These are phyloP conservation scores for Blastobotrys apis DNA, from an alignment of 1,139 yeast genomes.

Conservation along the genomic window DNA sequence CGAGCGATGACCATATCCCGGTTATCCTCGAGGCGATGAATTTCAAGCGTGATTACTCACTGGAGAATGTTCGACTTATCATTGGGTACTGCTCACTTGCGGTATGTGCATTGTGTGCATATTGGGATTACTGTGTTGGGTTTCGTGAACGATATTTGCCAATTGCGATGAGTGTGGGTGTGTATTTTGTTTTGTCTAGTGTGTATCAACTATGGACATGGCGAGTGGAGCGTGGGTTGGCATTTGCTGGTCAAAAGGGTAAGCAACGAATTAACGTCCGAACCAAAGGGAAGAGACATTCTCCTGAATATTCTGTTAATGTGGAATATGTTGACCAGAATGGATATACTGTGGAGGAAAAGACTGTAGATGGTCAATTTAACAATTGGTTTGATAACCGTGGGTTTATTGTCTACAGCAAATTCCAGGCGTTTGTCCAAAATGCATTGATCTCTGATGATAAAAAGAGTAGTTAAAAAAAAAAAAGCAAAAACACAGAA, in stretches of 20 bases:
- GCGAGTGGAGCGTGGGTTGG: conserved; percentile 51
- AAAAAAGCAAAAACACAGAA: neutral
- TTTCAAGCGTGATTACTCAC: conserved; percentile 53
- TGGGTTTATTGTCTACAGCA: conserved; percentile 28
- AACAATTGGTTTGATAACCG: conserved; percentile 29
- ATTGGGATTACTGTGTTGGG: conserved; percentile 60
- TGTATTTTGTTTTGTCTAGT: conserved; percentile 50
- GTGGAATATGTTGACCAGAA: conserved; percentile 33
- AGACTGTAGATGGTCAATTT: conserved; percentile 16
- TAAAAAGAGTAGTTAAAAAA: conserved; percentile 10
- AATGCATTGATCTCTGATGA: conserved; percentile 11
- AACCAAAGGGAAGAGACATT: conserved; percentile 36
- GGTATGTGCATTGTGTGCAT: conserved; percentile 62
- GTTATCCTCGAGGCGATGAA: conserved; percentile 49
- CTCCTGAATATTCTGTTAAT: conserved; percentile 44
- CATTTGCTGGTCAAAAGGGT: conserved; percentile 53
- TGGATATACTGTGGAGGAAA: conserved; percentile 13
- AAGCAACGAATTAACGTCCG: conserved; percentile 30
- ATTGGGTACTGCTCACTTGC: conserved; percentile 66
- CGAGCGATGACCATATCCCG: conserved; percentile 36
- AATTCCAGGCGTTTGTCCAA: conserved; percentile 21
- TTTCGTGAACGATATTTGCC: conserved; percentile 40
- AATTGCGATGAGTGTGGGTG: conserved; percentile 44
- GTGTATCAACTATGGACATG: conserved; percentile 47
- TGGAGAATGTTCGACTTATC: conserved; percentile 60